Evolutionary conservation across 306 rosid genomes (phyloP).

Genomic region (Dicorynia guianensis): DNA sequence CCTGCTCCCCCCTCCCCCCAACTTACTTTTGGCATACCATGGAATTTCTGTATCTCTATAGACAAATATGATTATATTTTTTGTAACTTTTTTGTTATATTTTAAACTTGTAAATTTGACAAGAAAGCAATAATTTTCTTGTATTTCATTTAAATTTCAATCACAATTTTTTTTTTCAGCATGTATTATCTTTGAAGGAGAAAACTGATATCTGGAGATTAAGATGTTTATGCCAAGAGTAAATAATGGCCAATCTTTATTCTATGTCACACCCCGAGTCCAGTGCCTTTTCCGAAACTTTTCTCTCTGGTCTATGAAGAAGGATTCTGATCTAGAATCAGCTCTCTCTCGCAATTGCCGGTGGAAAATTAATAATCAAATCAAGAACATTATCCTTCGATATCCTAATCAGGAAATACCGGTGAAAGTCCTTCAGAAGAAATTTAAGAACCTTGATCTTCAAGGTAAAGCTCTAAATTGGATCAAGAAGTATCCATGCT

Average conservation of each 20-base stretch:
- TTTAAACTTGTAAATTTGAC: too few relatives aligned
- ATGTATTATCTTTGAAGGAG: too few relatives aligned
- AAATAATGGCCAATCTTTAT: background rate
- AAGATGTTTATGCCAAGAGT: slow-evolving; percentile 10
- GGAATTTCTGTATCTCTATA: too few relatives aligned
- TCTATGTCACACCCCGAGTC: slow-evolving; percentile 3
- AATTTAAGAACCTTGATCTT: slow-evolving; percentile 85
- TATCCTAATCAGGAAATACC: slow-evolving; percentile 69
- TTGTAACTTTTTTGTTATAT: too few relatives aligned
- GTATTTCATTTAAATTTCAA: too few relatives aligned
- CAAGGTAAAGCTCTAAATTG: slow-evolving; percentile 89
- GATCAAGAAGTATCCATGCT: slow-evolving; percentile 83
- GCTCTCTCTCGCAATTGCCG: slow-evolving; percentile 82
- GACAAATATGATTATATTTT: too few relatives aligned
- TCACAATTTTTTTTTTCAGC: too few relatives aligned
- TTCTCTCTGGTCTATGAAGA: slow-evolving; percentile 88
- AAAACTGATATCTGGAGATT: background rate
- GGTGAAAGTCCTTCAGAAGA: slow-evolving; percentile 70
- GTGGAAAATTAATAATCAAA: slow-evolving; percentile 85
- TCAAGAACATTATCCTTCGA: slow-evolving; percentile 79
- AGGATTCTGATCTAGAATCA: slow-evolving; percentile 80
- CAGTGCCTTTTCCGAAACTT: slow-evolving; percentile 47
- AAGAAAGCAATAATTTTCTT: too few relatives aligned
- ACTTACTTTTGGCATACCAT: too few relatives aligned
- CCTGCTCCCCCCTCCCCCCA: too few relatives aligned